Conservation (phyloP, 331 rosid species). For the Acacia concinna region DNA sequence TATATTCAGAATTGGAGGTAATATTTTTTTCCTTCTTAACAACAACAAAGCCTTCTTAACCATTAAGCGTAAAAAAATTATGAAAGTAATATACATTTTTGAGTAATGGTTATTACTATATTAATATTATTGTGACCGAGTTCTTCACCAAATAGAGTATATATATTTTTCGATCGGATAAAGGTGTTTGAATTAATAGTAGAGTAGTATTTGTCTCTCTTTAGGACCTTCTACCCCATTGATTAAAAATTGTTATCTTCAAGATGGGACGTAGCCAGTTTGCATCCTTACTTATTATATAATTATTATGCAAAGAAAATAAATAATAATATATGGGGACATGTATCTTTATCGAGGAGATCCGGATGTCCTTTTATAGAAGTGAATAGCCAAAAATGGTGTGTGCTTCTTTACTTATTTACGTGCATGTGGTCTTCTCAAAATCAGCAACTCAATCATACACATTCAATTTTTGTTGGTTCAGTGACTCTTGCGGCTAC, state of each 20-base stretch:
- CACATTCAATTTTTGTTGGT: background rate
- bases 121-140: background rate
- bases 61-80: background rate
- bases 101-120: background rate
- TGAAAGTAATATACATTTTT: background rate
- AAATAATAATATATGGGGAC: background rate
- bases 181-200: background rate
- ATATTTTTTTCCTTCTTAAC: background rate
- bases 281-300: background rate
- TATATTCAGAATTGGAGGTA: too few relatives aligned
- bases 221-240: background rate
- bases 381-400: background rate
- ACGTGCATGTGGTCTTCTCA: background rate
- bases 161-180: background rate
- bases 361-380: background rate
- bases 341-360: background rate
- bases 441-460: background rate
- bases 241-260: constrained; percentile 11
- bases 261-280: background rate
- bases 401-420: background rate
- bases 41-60: background rate
- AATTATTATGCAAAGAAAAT: background rate
- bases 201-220: background rate
- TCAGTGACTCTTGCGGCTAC: background rate
- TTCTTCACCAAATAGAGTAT: background rate